Percentiles rank a stretch among this genome's conserved stretches.
These are phyloP conservation scores for Rubia tinctorum DNA, from an alignment of 305 asterid species.

Conservation along the genomic window DNA sequence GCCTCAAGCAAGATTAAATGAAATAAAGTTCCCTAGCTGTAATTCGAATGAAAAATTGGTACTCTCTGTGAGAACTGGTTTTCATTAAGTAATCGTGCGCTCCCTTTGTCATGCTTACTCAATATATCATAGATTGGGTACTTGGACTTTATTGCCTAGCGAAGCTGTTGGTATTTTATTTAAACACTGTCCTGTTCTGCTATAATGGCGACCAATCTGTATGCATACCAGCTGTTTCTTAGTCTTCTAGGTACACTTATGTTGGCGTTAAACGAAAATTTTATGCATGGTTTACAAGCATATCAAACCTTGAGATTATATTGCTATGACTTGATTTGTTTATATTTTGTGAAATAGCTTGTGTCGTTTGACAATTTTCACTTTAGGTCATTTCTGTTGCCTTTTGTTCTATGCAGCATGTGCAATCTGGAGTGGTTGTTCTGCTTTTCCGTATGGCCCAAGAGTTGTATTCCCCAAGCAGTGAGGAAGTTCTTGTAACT, in stretches of 20 bases:
- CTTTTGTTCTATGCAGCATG: constrained; percentile 45
- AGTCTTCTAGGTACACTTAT: neutral
- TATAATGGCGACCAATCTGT: neutral
- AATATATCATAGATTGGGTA: neutral
- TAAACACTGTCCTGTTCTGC: neutral
- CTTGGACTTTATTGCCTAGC: neutral
- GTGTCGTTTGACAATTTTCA: neutral
- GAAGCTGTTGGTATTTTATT: neutral
- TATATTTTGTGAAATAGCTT: neutral
- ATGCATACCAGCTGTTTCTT: neutral
- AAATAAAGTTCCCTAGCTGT: neutral
- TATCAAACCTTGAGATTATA: neutral
- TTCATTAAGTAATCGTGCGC: neutral
- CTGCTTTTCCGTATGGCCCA: constrained; percentile 82
- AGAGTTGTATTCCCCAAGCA: constrained; percentile 44
- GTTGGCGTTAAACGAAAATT: neutral
- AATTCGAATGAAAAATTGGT: neutral
- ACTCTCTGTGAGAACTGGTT: neutral
- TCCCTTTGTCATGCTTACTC: neutral
- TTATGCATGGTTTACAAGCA: too few relatives aligned
- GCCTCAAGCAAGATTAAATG: neutral
- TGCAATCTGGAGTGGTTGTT: constrained; percentile 80
- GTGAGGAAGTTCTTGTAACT: constrained; percentile 52
- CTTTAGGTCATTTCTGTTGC: constrained; percentile 7
- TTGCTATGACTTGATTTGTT: neutral